Base-by-base conservation (phyloP, 176 grass and related monocot species). In the Bonia amplexicaulis region DNA sequence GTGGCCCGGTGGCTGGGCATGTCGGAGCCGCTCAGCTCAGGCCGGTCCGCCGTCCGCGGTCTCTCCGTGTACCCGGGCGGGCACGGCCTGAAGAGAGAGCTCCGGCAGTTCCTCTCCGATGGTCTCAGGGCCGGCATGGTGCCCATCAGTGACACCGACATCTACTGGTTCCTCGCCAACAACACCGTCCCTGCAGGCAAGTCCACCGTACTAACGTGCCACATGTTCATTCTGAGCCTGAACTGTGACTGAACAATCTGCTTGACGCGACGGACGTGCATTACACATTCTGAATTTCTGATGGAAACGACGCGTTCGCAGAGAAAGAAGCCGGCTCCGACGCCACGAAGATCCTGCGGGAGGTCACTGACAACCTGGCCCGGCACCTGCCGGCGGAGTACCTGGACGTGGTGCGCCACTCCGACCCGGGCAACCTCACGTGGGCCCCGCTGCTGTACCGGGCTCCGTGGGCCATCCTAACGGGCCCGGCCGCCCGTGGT, bases 1-100 rank as follows among this genome's bases (percentile, higher is more conserved):
- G 87, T 94, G 7, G 92, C 92, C 17, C 87, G 58, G 46, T 94
- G 94, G 87, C 66, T 94, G 87, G 89, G 87, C 9, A 12, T 92
- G 55, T 69, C 85, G 10, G 42, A 91, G 37, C 89, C 94, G 12
- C 82, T 16, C 26, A 84, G 62, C 31, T 85, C 89, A 0, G 85
- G 89, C n/a, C 79, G 87, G 6, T 90, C 85, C 1, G 70, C 48
- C 22, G 75, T 94, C 13, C 69, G 92, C 20, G 90, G 87, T 44
- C 89, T 94, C 17, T 69, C 92, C 9, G 80, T 90, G 0, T 90
- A 58, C 75, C 80, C 88, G 2, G 76, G 55, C 31, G 88, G 90
- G 20, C 94, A 97, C 60, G 6, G 35, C 19, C 1, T 92, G 9
- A 88, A 92, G 86, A 78, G 59, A 14, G 85, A 88, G 77, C 35